Percentiles rank a stretch among this genome's conserved stretches.
These are phyloP conservation scores for Suillus sp. DNA, from an alignment of 768 basidiomycete species.

Conservation along the genomic window DNA sequence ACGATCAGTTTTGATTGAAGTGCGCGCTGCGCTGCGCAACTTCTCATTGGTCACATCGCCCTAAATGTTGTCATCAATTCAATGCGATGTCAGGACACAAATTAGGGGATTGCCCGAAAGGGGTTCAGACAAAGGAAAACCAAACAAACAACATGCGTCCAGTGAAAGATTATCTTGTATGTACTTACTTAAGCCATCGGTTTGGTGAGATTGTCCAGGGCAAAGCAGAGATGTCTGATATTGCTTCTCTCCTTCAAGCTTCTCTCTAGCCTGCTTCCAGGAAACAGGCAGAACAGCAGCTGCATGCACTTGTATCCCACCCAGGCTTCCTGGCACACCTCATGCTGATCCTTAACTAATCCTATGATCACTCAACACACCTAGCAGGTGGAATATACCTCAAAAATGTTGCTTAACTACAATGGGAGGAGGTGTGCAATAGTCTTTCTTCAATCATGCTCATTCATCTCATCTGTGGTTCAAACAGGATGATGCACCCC, in stretches of 20 bases:
- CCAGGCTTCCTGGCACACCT: conserved; percentile 80
- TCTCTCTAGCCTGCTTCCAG: conserved; percentile 69
- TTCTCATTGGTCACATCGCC: too few relatives aligned
- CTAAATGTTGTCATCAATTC: too few relatives aligned
- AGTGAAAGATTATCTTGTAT: not conserved
- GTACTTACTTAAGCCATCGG: not conserved
- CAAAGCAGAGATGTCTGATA: conserved; percentile 54
- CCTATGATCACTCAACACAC: conserved; percentile 65
- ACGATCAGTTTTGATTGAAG: too few relatives aligned
- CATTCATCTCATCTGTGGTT: conserved; percentile 7
- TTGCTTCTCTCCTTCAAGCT: conserved; percentile 68
- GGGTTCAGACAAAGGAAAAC: not conserved
- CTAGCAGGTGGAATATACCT: conserved; percentile 88
- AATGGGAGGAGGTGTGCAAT: conserved; percentile 82
- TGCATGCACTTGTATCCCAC: conserved; percentile 66
- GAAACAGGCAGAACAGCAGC: conserved; percentile 80
- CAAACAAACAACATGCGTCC: conserved; percentile 18
- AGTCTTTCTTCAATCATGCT: not conserved
- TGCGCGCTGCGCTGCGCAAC: too few relatives aligned
- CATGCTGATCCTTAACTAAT: conserved; percentile 68
- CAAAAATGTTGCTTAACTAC: conserved; percentile 85
- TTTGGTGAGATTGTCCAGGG: not conserved
- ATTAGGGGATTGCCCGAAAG: not conserved
- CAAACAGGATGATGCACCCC: conserved; percentile 68
- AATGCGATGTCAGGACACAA: too few relatives aligned